Base-by-base conservation (phyloP, 768 basidiomycete genomes). In the Phaeotremella skinneri region DNA sequence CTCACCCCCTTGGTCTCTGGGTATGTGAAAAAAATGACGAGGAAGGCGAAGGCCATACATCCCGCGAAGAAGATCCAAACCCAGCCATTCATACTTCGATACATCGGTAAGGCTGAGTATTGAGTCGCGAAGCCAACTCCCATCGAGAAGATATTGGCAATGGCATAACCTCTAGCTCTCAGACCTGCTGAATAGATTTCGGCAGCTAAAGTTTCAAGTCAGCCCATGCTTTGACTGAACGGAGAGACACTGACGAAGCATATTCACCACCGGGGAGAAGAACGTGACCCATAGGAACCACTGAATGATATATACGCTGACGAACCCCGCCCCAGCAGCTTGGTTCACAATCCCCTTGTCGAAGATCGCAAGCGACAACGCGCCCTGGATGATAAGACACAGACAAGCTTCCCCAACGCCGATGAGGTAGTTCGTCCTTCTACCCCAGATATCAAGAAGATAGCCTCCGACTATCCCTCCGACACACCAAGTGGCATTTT, bases 261-360 rank as follows among this genome's bases (percentile, higher is more conserved):
- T 68, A 51, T 68, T 68, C 45, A 68, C 66, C 23, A 68, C 63
- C 29, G 63, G 66, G 3, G 59, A 56, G 48, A 68, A 64, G 57
- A 62, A 68, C 21, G 48, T 68, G 13, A 68, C 66, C 66, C 66
- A 68, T 26, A 68, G 37, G 55, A 68, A 68, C 66, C 66, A 68
- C 39, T 68, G 66, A 25, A 68, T 55, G 26, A 68, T 49, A 43
- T 68, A 68, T 20, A 68, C 60, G 1, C 16, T 62, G 21, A 68
- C 66, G 26, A 68, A 68, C 3, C 66, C 66, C 11, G 66, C 66
- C 5, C 66, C 66, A 9, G 66, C 66, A 9, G 66, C 56, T 30
- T 64, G 61, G 37, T 68, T 68, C 3, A 39, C 63, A 4, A 56
- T 62, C 4, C 63, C 63, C 41, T 68, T 68, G 34, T 68, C 66